Conservation (phyloP, 306 rosid species). For the Vachellia pachyceras region DNA sequence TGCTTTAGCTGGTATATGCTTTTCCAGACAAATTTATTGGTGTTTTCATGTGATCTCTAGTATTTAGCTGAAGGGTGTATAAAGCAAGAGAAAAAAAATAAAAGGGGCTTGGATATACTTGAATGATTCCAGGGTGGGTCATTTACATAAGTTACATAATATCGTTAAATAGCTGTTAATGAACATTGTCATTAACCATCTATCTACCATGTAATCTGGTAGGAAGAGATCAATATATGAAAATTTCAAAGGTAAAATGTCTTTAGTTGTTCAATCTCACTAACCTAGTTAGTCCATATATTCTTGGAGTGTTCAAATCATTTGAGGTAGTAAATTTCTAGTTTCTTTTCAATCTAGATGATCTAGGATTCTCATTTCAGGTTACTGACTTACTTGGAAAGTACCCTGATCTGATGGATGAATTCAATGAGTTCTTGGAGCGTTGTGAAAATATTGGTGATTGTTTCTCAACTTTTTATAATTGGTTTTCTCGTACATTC, state of each 20-base stretch:
- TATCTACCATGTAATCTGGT: not conserved
- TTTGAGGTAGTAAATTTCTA: too few relatives aligned
- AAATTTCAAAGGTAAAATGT: too few relatives aligned
- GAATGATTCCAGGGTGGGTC: too few relatives aligned
- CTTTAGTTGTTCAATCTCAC: too few relatives aligned
- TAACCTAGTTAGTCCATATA: too few relatives aligned
- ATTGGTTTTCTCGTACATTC: not conserved
- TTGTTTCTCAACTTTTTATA: constrained; percentile 2
- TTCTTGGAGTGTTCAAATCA: too few relatives aligned
- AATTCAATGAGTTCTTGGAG: constrained; percentile 85
- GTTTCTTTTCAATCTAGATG: not conserved
- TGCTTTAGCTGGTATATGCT: not conserved
- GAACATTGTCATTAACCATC: not conserved
- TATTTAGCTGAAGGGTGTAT: not conserved
- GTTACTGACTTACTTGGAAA: constrained; percentile 91
- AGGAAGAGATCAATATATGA: too few relatives aligned
- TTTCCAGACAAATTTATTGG: not conserved
- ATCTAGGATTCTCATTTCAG: constrained; percentile 54
- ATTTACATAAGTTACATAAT: not conserved
- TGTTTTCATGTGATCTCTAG: not conserved
- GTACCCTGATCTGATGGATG: constrained; percentile 90
- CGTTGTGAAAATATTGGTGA: constrained; percentile 93
- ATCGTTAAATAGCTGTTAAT: not conserved
- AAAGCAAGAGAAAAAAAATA: not conserved
- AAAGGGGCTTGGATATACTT: constrained; percentile 18